phyloP scores from a whole-genome alignment of 2,329 filamentous ascomycete species.

The Aspergillus unguis region DNA sequence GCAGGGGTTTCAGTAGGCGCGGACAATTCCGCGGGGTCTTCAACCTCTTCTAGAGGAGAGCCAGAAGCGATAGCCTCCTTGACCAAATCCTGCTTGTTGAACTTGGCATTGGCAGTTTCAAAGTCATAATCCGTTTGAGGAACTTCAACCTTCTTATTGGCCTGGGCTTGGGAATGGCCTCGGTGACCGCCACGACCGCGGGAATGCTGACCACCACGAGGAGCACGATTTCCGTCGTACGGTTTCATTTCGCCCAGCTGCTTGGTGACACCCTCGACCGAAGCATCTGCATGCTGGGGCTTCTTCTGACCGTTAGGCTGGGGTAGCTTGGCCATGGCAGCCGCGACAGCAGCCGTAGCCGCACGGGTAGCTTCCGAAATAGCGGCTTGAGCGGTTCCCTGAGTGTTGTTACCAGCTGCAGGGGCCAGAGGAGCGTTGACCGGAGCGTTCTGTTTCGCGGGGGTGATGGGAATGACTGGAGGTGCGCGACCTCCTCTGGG shows the following conservation, averaged over 20 bases:
- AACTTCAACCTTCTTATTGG: slow-evolving; percentile 72
- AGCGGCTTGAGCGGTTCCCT: slow-evolving; percentile 33
- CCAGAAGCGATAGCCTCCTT: slow-evolving; percentile 82
- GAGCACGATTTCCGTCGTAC: slow-evolving; percentile 35
- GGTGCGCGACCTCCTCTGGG: slow-evolving; percentile 43
- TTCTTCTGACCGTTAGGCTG: slow-evolving; percentile 37
- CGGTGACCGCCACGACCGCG: slow-evolving; percentile 48
- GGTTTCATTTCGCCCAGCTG: slow-evolving; percentile 47
- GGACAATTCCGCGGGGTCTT: slow-evolving; percentile 47
- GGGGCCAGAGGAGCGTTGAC: slow-evolving; percentile 26
- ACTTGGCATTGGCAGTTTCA: slow-evolving; percentile 77
- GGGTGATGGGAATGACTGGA: slow-evolving; percentile 47
- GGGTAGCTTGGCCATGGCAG: slow-evolving; percentile 51
- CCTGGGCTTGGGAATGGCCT: slow-evolving; percentile 40
- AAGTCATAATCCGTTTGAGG: slow-evolving; percentile 93
- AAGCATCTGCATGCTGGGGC: slow-evolving; percentile 29
- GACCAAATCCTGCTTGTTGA: slow-evolving; percentile 80
- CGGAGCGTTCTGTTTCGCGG: slow-evolving; percentile 33
- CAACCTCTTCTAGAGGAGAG: slow-evolving; percentile 59
- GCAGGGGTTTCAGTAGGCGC: slow-evolving; percentile 38
- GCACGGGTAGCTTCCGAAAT: slow-evolving; percentile 48
- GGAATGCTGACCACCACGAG: slow-evolving; percentile 38
- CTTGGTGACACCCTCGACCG: slow-evolving; percentile 44
- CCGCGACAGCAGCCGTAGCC: slow-evolving; percentile 50
- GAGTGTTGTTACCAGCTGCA: slow-evolving; percentile 24